These are phyloP conservation scores for Schoenoplectus triqueter DNA, from an alignment of 202 grass and related monocot species.

Conservation along the genomic window DNA sequence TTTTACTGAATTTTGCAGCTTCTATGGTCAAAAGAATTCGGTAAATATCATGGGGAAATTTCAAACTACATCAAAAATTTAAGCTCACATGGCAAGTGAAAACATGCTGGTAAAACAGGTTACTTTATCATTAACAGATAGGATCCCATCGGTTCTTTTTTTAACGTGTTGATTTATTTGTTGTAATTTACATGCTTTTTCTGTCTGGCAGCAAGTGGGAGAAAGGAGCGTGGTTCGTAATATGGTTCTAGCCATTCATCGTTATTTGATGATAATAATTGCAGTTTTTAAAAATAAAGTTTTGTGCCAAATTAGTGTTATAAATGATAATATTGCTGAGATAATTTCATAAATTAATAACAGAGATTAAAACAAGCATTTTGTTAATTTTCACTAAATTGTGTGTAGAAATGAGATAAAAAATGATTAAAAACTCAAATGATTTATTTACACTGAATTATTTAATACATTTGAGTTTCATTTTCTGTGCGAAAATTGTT, in stretches of 20 bases:
- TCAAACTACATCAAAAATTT: neutral
- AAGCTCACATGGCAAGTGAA: neutral
- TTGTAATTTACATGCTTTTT: neutral
- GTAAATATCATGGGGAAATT: neutral
- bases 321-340: no score
- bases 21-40: neutral
- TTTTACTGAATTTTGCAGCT: neutral
- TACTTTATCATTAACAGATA: neutral
- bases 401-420: no score
- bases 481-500: no score
- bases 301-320: no score
- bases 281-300: no score
- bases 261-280: neutral
- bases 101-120: neutral
- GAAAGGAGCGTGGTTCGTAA: neutral
- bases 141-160: conserved; percentile 6
- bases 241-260: neutral
- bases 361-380: no score
- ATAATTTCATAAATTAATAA: no score
- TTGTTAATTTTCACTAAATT: no score
- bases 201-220: neutral
- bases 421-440: no score
- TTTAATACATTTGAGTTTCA: no score
- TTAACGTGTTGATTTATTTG: neutral
- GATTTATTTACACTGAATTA: no score